Evolutionary conservation across 768 basidiomycete genomes (phyloP).

Genomic region (Crucibulum laeve): DNA sequence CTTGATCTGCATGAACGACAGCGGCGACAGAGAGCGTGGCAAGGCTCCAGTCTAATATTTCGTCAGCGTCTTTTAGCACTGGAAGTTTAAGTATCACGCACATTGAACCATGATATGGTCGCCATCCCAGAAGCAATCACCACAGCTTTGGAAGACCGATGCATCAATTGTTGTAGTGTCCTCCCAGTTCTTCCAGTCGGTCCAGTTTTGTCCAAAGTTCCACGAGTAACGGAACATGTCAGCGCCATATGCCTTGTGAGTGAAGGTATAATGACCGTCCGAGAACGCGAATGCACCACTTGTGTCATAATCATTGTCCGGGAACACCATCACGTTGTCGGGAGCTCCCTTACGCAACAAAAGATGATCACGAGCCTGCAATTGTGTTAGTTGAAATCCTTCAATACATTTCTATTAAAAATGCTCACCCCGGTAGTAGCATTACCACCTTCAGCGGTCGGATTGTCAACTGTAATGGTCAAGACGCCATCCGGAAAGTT

Average conservation of each 20-base stretch:
- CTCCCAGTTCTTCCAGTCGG: slow-evolving; percentile 78
- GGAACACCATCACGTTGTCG: slow-evolving; percentile 85
- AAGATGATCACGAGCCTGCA: slow-evolving; percentile 67
- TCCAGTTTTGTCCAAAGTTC: slow-evolving; percentile 85
- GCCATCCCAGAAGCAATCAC: slow-evolving; percentile 68
- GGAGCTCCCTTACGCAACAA: slow-evolving; percentile 74
- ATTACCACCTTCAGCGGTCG: slow-evolving; percentile 35
- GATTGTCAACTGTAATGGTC: slow-evolving; percentile 62
- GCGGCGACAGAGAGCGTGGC: slow-evolving; percentile 56
- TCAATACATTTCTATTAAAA: slow-evolving; percentile 2
- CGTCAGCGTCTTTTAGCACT: slow-evolving; percentile 1
- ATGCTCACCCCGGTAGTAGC: slow-evolving; percentile 52
- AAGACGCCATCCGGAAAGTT: slow-evolving; percentile 83
- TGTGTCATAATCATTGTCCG: slow-evolving; percentile 71
- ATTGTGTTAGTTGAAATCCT: slow-evolving; percentile 7
- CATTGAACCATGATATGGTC: slow-evolving; percentile 89
- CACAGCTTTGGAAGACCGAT: slow-evolving; percentile 44
- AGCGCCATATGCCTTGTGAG: slow-evolving; percentile 81
- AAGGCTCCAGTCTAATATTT: slow-evolving; percentile 68
- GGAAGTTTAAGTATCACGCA: slow-evolving; percentile 27
- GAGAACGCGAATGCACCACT: slow-evolving; percentile 49
- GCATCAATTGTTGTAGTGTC: slow-evolving; percentile 61
- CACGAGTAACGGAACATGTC: slow-evolving; percentile 84
- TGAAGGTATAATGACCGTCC: slow-evolving; percentile 67
- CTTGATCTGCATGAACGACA: slow-evolving; percentile 75